These are phyloP conservation scores for Phytophthora parvispora DNA, from an alignment of 352 stramenopile species.

Conservation along the genomic window DNA sequence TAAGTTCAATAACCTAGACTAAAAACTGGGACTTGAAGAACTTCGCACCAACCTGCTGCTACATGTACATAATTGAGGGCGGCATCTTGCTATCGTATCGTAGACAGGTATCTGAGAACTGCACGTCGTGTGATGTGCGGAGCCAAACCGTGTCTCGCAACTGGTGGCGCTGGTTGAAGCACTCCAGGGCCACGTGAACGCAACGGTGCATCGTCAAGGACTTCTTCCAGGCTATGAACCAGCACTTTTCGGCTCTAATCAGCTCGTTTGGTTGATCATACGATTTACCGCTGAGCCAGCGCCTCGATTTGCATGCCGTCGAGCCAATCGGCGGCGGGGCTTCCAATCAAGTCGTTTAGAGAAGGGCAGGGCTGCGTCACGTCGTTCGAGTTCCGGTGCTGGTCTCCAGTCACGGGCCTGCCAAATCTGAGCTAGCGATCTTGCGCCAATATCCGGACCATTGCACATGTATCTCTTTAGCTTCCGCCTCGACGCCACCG, in stretches of 20 bases:
- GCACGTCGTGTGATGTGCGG: neutral
- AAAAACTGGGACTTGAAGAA: too few relatives aligned
- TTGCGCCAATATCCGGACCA: neutral
- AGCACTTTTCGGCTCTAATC: conserved; percentile 21
- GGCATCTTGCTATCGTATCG: neutral
- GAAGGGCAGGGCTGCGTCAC: neutral
- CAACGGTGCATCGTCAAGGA: neutral
- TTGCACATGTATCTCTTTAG: conserved; percentile 10
- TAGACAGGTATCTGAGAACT: neutral
- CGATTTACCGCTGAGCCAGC: neutral
- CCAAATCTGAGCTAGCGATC: conserved; percentile 5
- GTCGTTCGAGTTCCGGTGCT: conserved; percentile 19
- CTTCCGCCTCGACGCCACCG: neutral
- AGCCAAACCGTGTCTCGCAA: neutral
- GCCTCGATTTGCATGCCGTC: neutral
- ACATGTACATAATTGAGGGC: too few relatives aligned
- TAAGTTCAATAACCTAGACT: too few relatives aligned
- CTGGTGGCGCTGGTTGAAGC: conserved; percentile 2
- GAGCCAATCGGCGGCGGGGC: neutral
- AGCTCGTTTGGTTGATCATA: conserved; percentile 27
- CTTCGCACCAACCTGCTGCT: too few relatives aligned
- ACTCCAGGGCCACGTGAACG: conserved; percentile 6
- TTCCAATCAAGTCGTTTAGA: conserved; percentile 25
- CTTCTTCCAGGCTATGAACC: neutral
- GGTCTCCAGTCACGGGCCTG: neutral